These are phyloP conservation scores for Globisporangium nodosum DNA, from an alignment of 352 stramenopile genomes.

Conservation along the genomic window DNA sequence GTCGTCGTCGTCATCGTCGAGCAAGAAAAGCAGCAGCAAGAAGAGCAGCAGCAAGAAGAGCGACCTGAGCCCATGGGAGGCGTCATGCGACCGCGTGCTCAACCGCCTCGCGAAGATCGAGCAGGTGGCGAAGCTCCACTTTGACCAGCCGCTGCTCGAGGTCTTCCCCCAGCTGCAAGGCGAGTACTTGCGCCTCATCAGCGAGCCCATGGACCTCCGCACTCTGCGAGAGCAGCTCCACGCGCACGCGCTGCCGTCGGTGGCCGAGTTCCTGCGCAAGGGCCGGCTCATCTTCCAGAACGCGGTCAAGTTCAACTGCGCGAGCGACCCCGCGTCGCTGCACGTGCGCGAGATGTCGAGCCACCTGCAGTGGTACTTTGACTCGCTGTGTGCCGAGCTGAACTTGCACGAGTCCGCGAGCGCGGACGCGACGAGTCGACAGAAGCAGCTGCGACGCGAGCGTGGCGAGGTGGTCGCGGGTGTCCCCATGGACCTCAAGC, in stretches of 20 bases:
- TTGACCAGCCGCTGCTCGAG: constrained; percentile 67
- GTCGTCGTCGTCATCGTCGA: constrained; percentile 16
- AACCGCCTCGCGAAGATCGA: constrained; percentile 76
- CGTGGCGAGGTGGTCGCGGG: constrained; percentile 42
- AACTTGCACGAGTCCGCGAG: constrained; percentile 23
- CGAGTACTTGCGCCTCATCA: constrained; percentile 63
- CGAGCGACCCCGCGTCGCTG: constrained; percentile 54
- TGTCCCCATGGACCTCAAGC: constrained; percentile 69
- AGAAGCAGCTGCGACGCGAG: constrained; percentile 43
- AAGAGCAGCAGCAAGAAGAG: constrained; percentile 76
- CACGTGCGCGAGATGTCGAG: constrained; percentile 80
- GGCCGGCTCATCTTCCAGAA: constrained; percentile 78
- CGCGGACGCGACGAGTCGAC: constrained; percentile 15
- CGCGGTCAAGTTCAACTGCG: constrained; percentile 77
- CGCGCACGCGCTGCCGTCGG: constrained; percentile 30
- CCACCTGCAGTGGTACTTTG: constrained; percentile 82
- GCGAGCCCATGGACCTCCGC: constrained; percentile 76
- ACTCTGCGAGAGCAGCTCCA: constrained; percentile 67
- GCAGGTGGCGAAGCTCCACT: constrained; percentile 74
- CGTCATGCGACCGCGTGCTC: constrained; percentile 56
- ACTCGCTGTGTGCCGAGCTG: constrained; percentile 72
- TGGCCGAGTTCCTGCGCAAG: constrained; percentile 62
- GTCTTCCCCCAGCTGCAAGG: constrained; percentile 65
- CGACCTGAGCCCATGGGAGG: constrained; percentile 71
- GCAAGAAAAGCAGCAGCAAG: constrained; percentile 41